These are phyloP conservation scores for Backusella mclennaniae DNA, from an alignment of 192 early-diverging fungal genomes.

Conservation along the genomic window DNA sequence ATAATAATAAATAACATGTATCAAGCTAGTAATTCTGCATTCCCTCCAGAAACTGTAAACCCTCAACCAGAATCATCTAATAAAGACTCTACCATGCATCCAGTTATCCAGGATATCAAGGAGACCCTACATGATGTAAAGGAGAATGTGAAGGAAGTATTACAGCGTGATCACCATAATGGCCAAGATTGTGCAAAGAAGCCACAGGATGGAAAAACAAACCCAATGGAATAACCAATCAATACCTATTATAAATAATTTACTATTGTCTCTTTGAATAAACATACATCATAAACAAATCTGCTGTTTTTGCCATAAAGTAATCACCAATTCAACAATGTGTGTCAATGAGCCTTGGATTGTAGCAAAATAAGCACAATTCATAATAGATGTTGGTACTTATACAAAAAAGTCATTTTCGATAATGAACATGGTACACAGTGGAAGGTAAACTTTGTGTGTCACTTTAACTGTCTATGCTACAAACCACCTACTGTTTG, in stretches of 20 bases:
- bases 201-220: slow-evolving; percentile 22
- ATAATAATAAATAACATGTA: slow-evolving; percentile 5
- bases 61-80: background rate
- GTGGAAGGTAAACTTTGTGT: too few relatives aligned
- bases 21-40: background rate
- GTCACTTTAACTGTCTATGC: too few relatives aligned
- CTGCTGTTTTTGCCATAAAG: too few relatives aligned
- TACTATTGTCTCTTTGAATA: background rate
- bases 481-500: too few relatives aligned
- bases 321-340: too few relatives aligned
- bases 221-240: slow-evolving; percentile 13
- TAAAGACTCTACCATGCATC: background rate
- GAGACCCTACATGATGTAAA: slow-evolving; percentile 8
- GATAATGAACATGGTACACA: too few relatives aligned
- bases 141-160: slow-evolving; percentile 6
- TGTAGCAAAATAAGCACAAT: too few relatives aligned
- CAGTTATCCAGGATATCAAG: slow-evolving; percentile 11
- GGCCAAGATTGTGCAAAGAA: background rate
- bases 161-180: slow-evolving; percentile 8
- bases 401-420: too few relatives aligned
- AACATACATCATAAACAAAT: background rate
- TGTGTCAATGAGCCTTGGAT: too few relatives aligned
- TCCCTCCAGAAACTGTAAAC: background rate
- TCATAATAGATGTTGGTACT: too few relatives aligned
- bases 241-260: background rate